Percentiles rank a stretch among this genome's conserved stretches.
Conservation (phyloP, 768 basidiomycete genomes). For the Gloeophyllum trabeum region DNA sequence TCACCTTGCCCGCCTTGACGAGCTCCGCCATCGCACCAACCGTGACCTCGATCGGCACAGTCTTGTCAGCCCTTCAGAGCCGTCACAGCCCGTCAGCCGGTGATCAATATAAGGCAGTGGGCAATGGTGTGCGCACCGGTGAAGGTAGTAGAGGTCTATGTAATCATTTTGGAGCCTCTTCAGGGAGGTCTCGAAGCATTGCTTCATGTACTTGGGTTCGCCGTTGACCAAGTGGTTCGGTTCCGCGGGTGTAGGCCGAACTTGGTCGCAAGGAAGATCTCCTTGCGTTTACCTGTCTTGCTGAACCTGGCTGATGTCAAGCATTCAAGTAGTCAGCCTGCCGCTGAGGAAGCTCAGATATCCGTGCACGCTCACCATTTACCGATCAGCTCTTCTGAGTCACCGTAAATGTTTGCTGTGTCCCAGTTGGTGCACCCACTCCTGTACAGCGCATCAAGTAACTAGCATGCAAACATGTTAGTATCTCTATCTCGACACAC, state of each 20-base stretch:
- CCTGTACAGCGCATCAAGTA: slow-evolving; percentile 27
- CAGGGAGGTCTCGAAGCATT: slow-evolving; percentile 5
- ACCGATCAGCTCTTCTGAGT: slow-evolving; percentile 31
- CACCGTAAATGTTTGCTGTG: slow-evolving; percentile 33
- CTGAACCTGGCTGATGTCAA: slow-evolving; percentile 6
- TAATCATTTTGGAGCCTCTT: slow-evolving; percentile 6
- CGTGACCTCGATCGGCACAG: slow-evolving; percentile 36
- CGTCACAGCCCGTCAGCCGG: not conserved
- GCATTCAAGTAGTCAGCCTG: not conserved
- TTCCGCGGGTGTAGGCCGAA: slow-evolving; percentile 7
- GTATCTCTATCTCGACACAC: not conserved
- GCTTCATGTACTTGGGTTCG: not conserved
- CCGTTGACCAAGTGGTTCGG: not conserved
- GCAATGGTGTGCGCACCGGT: slow-evolving; percentile 2
- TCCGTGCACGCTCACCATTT: slow-evolving; percentile 22
- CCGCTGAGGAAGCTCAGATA: not conserved
- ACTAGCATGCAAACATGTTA: not conserved
- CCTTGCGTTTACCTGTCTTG: slow-evolving; percentile 7
- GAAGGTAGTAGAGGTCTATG: slow-evolving; percentile 10
- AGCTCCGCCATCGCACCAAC: slow-evolving; percentile 39
- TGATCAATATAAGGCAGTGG: too few relatives aligned
- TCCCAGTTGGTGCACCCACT: slow-evolving; percentile 38
- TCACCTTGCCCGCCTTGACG: slow-evolving; percentile 39
- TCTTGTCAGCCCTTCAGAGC: slow-evolving; percentile 23
- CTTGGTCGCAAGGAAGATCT: slow-evolving; percentile 17